Evolutionary conservation across 2,329 filamentous ascomycete species (phyloP).

Genomic region (Scopulariopsis brevicaulis): DNA sequence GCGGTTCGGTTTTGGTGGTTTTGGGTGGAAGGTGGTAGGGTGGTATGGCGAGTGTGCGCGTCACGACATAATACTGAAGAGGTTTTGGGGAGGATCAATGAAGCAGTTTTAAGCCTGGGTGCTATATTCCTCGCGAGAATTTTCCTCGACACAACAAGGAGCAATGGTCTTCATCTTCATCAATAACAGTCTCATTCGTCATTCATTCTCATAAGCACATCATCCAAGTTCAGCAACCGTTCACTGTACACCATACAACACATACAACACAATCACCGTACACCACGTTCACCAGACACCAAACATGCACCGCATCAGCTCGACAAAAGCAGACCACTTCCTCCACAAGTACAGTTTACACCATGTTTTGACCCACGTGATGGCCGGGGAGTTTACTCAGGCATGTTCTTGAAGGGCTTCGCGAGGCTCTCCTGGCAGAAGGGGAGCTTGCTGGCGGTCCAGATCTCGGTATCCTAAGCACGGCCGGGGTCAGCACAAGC

Average conservation of each 20-base stretch:
- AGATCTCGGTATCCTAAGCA: conserved; percentile 53
- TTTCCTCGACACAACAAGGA: background rate
- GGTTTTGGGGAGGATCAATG: too few relatives aligned
- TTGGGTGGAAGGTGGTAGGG: background rate
- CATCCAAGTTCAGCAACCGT: background rate
- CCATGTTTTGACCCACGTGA: background rate
- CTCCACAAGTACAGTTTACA: background rate
- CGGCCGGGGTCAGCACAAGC: background rate
- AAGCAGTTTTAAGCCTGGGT: too few relatives aligned
- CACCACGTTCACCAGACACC: background rate
- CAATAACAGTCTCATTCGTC: background rate
- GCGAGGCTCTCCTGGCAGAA: conserved; percentile 57
- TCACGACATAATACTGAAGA: too few relatives aligned
- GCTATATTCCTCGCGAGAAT: too few relatives aligned
- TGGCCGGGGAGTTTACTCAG: conserved; percentile 27
- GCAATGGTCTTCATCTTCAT: background rate
- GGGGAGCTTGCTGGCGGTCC: conserved; percentile 56
- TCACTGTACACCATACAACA: background rate
- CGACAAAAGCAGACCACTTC: background rate
- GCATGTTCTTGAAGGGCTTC: conserved; percentile 54
- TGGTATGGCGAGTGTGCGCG: background rate
- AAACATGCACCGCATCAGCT: background rate
- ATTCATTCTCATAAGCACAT: background rate
- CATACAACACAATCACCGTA: background rate
- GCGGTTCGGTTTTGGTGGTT: background rate